Evolutionary conservation across 768 basidiomycete species (phyloP), one percentile per base, ranked within the genome.

Genomic region (Lentinula lateritia): DNA sequence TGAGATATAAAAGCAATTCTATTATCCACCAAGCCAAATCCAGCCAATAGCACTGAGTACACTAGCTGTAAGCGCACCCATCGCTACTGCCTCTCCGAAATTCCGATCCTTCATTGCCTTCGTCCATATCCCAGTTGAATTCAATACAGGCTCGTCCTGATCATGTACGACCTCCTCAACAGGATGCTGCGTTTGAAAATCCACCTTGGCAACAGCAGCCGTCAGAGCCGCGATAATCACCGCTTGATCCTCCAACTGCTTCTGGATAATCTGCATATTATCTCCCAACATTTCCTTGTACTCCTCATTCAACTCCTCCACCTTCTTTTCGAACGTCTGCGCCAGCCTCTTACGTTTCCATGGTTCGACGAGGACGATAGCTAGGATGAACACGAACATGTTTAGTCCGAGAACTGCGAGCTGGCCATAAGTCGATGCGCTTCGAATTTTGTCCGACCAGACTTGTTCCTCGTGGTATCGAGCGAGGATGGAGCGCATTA

Each of bases 391-490:
- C 52, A 99, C 90, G 58, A 91, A 63, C 75, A 98, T 73, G 74
- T 99, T 99, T 63, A 96, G 83, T 12, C 86, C 88, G 23, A 98
- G 81, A 58, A 86, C 95, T 5, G 87, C 88, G 62, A 98, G 77
- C 43, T 89, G 90, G 3, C 94, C 95, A 71, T 98, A 98, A 5
- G 97, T 98, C 64, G 92, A 94, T 32, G 90, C 89, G 66, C 92
- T 93, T 39, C 97, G 86, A 62, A 99, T 97, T 76, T 99, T 99
- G 79, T 99, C 50, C 58, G 92, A 94, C 97, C 97, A 99, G 2
- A 98, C 86, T 72, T 99, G 97, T 71, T 99, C 97, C 75, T 98
- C 96, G 76, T 98, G 96, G 73, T 98, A 98, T 42, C 96, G 83
- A 53, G 85, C 87, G 62, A 99, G 82, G 68, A 98, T 98, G 9